These are phyloP conservation scores for Catunica adiposa DNA, from an alignment of 2,329 filamentous ascomycete species.

Conservation along the genomic window DNA sequence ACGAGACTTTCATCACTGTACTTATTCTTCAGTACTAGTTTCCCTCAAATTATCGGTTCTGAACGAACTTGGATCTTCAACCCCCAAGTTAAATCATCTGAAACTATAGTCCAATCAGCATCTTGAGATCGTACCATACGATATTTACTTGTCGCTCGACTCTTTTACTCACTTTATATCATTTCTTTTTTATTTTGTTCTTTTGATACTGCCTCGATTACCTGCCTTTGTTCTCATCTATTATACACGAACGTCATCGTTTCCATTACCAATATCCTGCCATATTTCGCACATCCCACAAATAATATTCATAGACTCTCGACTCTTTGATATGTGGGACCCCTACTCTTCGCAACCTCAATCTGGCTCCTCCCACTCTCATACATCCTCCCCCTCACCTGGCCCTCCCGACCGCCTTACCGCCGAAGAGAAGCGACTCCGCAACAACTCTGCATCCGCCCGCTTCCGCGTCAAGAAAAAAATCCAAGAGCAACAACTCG, in stretches of 20 bases:
- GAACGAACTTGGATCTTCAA: too few species aligned
- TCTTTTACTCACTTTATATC: too few species aligned
- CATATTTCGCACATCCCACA: not conserved
- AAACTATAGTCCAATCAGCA: too few species aligned
- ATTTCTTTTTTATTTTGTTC: too few species aligned
- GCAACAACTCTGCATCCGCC: conserved; percentile 50
- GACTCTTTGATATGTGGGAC: conserved; percentile 11
- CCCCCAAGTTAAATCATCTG: too few species aligned
- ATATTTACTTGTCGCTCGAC: too few species aligned
- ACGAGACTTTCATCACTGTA: too few species aligned
- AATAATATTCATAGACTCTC: not conserved
- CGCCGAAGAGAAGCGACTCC: conserved; percentile 47
- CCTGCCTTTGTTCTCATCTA: too few species aligned
- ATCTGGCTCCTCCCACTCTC: not conserved
- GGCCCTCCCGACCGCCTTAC: conserved; percentile 8
- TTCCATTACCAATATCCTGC: not conserved
- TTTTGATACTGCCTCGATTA: too few species aligned
- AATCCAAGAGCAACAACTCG: conserved; percentile 48
- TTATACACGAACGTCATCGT: not conserved
- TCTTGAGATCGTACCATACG: too few species aligned
- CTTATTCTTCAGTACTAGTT: too few species aligned
- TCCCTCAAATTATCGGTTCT: too few species aligned
- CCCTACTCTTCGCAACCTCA: conserved; percentile 6
- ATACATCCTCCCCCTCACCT: not conserved
- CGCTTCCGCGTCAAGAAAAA: conserved; percentile 56